These are phyloP conservation scores for Candida glucosophila DNA, from an alignment of 1,139 yeast genomes.

Conservation along the genomic window DNA sequence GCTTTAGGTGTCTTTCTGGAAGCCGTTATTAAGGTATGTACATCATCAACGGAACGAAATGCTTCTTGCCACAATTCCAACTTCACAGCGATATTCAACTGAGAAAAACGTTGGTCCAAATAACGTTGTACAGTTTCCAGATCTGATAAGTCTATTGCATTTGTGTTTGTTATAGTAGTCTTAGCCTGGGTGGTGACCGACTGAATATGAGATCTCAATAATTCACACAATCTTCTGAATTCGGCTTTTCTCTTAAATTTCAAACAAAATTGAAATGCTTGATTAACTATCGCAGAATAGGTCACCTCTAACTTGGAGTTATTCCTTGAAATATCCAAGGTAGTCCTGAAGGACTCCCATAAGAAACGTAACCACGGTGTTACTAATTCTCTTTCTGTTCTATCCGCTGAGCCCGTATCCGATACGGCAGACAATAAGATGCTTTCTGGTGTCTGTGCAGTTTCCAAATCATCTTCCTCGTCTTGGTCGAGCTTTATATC, in stretches of 20 bases:
- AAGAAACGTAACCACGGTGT: slow-evolving; percentile 94
- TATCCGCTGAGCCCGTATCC: slow-evolving; percentile 80
- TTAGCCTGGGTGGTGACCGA: slow-evolving; percentile 57
- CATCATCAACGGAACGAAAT: slow-evolving; percentile 94
- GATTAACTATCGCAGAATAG: slow-evolving; percentile 75
- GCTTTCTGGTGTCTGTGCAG: slow-evolving; percentile 82
- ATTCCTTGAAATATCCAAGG: slow-evolving; percentile 83
- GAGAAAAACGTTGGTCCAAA: slow-evolving; percentile 87
- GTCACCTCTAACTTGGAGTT: slow-evolving; percentile 84
- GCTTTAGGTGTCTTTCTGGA: slow-evolving; percentile 90
- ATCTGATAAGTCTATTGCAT: slow-evolving; percentile 76
- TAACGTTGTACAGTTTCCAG: slow-evolving; percentile 90
- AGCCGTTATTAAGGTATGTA: slow-evolving; percentile 78
- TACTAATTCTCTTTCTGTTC: slow-evolving; percentile 90
- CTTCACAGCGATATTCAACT: slow-evolving; percentile 84
- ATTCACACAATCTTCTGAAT: slow-evolving; percentile 88
- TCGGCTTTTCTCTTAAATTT: slow-evolving; percentile 86
- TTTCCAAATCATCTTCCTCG: slow-evolving; percentile 64
- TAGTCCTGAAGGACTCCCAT: slow-evolving; percentile 95
- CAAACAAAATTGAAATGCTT: slow-evolving; percentile 85
- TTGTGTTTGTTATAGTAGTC: slow-evolving; percentile 28
- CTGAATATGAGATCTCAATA: slow-evolving; percentile 84
- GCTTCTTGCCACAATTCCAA: slow-evolving; percentile 98
- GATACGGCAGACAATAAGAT: slow-evolving; percentile 85
- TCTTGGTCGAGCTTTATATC: slow-evolving; percentile 64